These are phyloP conservation scores for Yamadazyma triangularis DNA, from an alignment of 1,139 yeast species.

Conservation along the genomic window DNA sequence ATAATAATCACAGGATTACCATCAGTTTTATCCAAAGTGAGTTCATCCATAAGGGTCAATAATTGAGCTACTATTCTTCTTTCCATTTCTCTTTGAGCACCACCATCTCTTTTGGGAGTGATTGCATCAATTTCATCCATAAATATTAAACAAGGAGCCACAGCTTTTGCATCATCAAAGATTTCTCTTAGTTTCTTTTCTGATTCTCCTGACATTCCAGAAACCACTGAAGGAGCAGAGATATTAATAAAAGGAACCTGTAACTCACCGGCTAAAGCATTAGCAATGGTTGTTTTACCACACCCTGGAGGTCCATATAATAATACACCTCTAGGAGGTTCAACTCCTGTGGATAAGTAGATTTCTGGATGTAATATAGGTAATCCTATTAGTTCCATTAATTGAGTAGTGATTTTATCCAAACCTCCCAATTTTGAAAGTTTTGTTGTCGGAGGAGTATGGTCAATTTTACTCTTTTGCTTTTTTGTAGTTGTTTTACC, in stretches of 20 bases:
- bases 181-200: conserved; percentile 91
- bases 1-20: conserved; percentile 78
- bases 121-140: conserved; percentile 97
- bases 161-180: conserved; percentile 83
- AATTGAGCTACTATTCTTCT: conserved; percentile 94
- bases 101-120: conserved; percentile 93
- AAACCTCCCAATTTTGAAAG: conserved; percentile 85
- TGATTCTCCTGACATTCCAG: conserved; percentile 99
- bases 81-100: conserved; percentile 98
- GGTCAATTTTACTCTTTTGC: conserved; percentile 49
- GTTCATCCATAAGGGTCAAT: conserved; percentile 89
- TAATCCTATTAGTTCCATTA: conserved; percentile 85
- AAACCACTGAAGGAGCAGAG: conserved; percentile 94
- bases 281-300: conserved; percentile 95
- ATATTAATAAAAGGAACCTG: conserved; percentile 89
- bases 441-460: conserved; percentile 66
- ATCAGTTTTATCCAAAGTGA: conserved; percentile 79
- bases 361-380: conserved; percentile 94
- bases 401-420: conserved; percentile 74
- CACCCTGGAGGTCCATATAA: conserved; percentile 99
- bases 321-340: conserved; percentile 94
- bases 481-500: conserved; percentile 11
- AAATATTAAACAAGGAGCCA: conserved; percentile 91
- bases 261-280: conserved; percentile 91
- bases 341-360: conserved; percentile 81